Evolutionary conservation across 345 rosid species (phyloP).

Genomic region (Chamaenerion angustifolium): DNA sequence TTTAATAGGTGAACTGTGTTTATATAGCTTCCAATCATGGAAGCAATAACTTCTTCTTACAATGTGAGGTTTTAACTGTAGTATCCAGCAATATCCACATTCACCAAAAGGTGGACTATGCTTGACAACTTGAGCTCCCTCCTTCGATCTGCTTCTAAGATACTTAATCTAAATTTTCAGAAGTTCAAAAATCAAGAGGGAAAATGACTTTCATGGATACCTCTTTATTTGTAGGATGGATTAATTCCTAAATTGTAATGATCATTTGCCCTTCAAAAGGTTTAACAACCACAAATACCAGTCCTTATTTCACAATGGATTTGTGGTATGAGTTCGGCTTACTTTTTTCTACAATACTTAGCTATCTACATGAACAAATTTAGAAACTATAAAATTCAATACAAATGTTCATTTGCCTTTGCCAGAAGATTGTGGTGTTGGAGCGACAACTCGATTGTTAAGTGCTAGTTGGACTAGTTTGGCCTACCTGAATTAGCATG

Average conservation of each 20-base stretch:
- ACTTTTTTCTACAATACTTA: constrained; percentile 52
- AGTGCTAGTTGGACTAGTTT: too few species aligned
- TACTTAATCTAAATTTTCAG: constrained; percentile 58
- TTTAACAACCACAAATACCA: constrained; percentile 87
- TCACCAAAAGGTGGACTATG: constrained; percentile 58
- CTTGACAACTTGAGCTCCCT: constrained; percentile 69
- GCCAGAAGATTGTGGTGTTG: too few species aligned
- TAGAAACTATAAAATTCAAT: too few species aligned
- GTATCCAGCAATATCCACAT: too few species aligned
- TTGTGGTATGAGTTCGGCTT: constrained; percentile 32
- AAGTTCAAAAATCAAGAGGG: constrained; percentile 69
- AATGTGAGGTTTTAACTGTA: too few species aligned
- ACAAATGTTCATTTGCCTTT: too few species aligned
- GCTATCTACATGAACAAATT: constrained; percentile 62
- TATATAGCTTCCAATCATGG: too few species aligned
- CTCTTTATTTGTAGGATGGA: constrained; percentile 51
- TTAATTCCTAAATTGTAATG: constrained; percentile 52
- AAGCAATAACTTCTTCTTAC: too few species aligned
- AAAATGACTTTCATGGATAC: constrained; percentile 46
- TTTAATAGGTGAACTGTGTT: too few species aligned
- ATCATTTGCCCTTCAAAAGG: constrained; percentile 78
- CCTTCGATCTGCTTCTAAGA: constrained; percentile 64
- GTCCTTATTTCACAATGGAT: constrained; percentile 75
- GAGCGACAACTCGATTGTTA: too few species aligned
- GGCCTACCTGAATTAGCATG: too few species aligned